Conservation (phyloP, 306 rosid genomes). For the Quercus alba region DNA sequence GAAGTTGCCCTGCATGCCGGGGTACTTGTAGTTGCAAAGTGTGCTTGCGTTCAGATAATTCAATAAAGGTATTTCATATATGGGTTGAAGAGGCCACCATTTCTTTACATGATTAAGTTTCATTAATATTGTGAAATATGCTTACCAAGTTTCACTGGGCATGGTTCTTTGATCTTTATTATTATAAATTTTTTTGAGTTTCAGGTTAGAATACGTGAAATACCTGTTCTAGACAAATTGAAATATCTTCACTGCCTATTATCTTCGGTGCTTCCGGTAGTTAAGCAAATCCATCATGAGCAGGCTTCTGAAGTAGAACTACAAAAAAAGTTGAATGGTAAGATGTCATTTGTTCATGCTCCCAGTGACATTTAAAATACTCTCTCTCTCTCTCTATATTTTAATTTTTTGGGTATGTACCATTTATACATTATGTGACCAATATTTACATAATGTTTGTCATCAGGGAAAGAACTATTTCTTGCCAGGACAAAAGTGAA, state of each 20-base stretch:
- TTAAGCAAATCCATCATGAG: constrained; percentile 73
- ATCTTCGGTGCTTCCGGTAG: constrained; percentile 86
- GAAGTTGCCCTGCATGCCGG: constrained; percentile 82
- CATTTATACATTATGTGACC: constrained; percentile 13
- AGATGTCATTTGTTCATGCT: constrained; percentile 26
- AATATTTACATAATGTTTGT: constrained; percentile 24
- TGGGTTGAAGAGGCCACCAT: background rate
- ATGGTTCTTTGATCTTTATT: constrained; percentile 16
- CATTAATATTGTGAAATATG: constrained; percentile 14
- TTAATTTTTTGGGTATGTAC: constrained; percentile 7
- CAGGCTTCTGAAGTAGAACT: constrained; percentile 91
- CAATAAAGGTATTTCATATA: constrained; percentile 62
- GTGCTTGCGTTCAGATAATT: constrained; percentile 81
- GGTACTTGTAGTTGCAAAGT: constrained; percentile 85
- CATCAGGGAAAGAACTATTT: constrained; percentile 70
- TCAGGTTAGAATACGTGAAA: constrained; percentile 87
- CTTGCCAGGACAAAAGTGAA: constrained; percentile 83
- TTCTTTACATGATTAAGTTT: background rate
- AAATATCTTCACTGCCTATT: constrained; percentile 71
- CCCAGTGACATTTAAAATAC: background rate
- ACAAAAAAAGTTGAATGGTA: constrained; percentile 78
- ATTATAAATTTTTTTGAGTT: constrained; percentile 22
- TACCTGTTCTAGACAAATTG: constrained; percentile 76
- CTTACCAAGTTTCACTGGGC: constrained; percentile 10
- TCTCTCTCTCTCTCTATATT: background rate